Conservation (phyloP, 345 rosid species). For the Psidium guajava region DNA sequence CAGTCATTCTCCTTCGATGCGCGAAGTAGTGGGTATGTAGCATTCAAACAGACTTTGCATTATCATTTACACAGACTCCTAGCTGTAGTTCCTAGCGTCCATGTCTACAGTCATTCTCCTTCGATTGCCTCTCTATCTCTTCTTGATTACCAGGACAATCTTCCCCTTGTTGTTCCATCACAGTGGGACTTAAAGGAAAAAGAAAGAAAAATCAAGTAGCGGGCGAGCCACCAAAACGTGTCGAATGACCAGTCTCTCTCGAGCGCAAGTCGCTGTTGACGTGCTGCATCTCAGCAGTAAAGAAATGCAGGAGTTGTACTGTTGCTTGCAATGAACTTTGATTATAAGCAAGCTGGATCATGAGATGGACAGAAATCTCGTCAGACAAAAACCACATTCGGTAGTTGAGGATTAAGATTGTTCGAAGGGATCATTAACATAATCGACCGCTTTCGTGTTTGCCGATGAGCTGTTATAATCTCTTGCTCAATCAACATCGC, state of each 20-base stretch:
- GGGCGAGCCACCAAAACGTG: background rate
- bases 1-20: background rate
- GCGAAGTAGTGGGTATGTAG: background rate
- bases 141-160: background rate
- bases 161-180: background rate
- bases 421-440: background rate
- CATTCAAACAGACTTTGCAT: background rate
- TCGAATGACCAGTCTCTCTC: background rate
- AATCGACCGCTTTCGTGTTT: background rate
- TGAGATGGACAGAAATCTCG: background rate
- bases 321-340: background rate
- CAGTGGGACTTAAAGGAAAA: background rate
- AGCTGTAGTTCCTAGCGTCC: background rate
- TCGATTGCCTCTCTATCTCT: background rate
- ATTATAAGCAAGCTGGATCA: conserved; percentile 1
- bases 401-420: background rate
- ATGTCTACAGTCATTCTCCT: background rate
- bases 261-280: background rate
- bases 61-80: background rate
- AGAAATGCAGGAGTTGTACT: background rate
- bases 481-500: background rate
- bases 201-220: background rate
- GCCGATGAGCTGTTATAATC: background rate
- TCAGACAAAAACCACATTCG: background rate
- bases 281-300: background rate